phyloP scores from a whole-genome alignment of 441 rosid genomes.

The Populus hybrid region DNA sequence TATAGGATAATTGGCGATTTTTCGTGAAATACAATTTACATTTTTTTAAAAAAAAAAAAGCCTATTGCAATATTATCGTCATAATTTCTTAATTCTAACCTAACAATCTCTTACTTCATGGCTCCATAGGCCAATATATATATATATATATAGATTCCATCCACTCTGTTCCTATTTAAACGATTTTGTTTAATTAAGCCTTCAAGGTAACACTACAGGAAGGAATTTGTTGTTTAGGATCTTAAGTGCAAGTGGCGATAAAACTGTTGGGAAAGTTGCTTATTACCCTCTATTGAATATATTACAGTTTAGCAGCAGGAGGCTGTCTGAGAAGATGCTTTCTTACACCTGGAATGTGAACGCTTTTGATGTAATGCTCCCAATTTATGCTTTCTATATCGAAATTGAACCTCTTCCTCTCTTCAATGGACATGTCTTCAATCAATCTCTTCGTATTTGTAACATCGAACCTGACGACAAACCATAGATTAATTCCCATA shows the following conservation, averaged over 20 bases:
- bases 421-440: slow-evolving; percentile 30
- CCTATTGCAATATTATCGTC: background rate
- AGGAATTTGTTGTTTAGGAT: background rate
- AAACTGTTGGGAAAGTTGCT: no score
- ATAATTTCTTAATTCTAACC: background rate
- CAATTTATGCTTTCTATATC: slow-evolving; percentile 29
- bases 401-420: slow-evolving; percentile 22
- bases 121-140: background rate
- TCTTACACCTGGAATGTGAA: slow-evolving; percentile 36
- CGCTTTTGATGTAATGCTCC: slow-evolving; percentile 30
- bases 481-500: background rate
- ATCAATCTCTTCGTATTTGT: slow-evolving; percentile 13
- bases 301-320: background rate
- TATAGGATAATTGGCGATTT: background rate
- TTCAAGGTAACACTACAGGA: background rate
- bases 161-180: background rate
- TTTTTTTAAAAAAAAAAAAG: no score
- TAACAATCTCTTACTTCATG: background rate
- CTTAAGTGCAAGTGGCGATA: background rate
- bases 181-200: background rate
- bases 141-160: no score
- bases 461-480: background rate
- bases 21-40: background rate
- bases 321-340: slow-evolving; percentile 6
- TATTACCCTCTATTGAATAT: background rate